phyloP scores from a whole-genome alignment of 768 basidiomycete genomes.

The Fistulinella prunicolor region DNA sequence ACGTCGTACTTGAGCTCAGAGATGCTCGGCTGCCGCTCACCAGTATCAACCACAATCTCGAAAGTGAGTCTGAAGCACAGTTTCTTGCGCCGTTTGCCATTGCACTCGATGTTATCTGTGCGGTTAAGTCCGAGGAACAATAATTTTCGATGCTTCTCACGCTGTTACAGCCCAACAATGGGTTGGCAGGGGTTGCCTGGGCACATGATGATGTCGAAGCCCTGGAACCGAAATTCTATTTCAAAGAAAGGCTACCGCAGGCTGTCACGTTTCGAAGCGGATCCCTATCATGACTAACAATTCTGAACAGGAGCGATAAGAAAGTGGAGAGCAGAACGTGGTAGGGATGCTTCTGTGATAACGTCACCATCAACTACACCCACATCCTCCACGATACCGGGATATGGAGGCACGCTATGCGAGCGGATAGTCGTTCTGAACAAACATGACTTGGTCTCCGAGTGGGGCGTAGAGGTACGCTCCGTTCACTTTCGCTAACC shows the following conservation, averaged over 20 bases:
- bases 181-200: constrained; percentile 12
- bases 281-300: constrained; percentile 16
- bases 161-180: constrained; percentile 6
- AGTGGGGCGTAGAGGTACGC: constrained; percentile 80
- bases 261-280: constrained; percentile 12
- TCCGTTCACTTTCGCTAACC: constrained; percentile 6
- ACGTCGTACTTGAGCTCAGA: constrained; percentile 91
- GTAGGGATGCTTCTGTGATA: constrained; percentile 48
- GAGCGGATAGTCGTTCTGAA: constrained; percentile 90
- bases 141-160: constrained; percentile 28
- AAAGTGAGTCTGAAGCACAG: constrained; percentile 49
- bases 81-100: background rate
- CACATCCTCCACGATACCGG: constrained; percentile 7
- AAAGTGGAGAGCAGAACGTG: constrained; percentile 68
- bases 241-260: constrained; percentile 2
- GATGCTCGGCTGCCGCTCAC: constrained; percentile 92
- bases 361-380: constrained; percentile 33
- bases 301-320: constrained; percentile 51
- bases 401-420: constrained; percentile 43
- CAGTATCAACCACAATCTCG: constrained; percentile 87
- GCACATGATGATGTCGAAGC: constrained; percentile 13
- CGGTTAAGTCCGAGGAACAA: constrained; percentile 3
- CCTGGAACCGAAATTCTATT: constrained; percentile 10
- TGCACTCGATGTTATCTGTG: background rate
- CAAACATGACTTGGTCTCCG: constrained; percentile 88